Base-by-base conservation (phyloP, 441 rosid species). In the Populus hybrid region DNA sequence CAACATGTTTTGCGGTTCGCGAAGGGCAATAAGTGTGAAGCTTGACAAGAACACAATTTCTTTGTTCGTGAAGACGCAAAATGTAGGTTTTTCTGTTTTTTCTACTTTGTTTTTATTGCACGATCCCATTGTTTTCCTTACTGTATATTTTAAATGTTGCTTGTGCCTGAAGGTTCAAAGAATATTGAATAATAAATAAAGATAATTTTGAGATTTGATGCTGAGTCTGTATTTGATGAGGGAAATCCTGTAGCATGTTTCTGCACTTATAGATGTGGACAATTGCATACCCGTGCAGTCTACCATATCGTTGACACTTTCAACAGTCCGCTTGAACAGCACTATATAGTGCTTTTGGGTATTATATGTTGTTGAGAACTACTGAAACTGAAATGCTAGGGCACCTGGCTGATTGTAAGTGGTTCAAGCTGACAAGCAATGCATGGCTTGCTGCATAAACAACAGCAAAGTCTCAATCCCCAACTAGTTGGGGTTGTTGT, bases 11-110 rank as follows among this genome's bases (percentile, higher is more conserved):
- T 74, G 64, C 64, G 77, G 72, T 81, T 69, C 4, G 67, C 76
- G 84, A 80, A 97, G 99, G 84, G 99, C 99, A 82, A 93, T 91
- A 85, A 97, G 99, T 85, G 97, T 90, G 84, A 94, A 97, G 87
- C 89, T 97, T 80, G 90, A 97, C 87, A 86, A 83, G 86, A 92
- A 86, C 78, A 94, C 98, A 67, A 90, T 94, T 79, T 94, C 99
- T 56, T 86, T 97, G 82, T 97, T 97, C 83, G 90, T 97, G 72
- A 93, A 88, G 91, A 93, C 98, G 59, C 83, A 90, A 76, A 86
- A 94, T 87, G 99, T 97, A 87, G 89, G 97, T 81, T 76, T 50
- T 68, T 82, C 74, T 53, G 73, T 68, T 63, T 77, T 84, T 75
- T 61, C 64, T 69, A 29, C 71, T 7, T 74, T 76, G 14, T 79